These are phyloP conservation scores for Exophiala lecanii-corni DNA, from an alignment of 2,329 filamentous ascomycete species.

Conservation along the genomic window DNA sequence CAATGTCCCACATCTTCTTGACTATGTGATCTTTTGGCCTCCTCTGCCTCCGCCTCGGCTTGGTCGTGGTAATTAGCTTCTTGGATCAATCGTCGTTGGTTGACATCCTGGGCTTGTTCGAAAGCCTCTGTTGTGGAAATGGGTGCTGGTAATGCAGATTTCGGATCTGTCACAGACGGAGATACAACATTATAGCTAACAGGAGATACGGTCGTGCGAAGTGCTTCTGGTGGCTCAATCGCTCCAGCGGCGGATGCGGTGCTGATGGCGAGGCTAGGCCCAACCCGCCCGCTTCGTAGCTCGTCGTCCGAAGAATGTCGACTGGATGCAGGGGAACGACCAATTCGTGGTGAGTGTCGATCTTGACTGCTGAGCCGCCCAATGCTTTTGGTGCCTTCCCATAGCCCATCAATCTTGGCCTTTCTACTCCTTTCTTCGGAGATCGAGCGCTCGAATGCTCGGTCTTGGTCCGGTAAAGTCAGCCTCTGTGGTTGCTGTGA, in stretches of 20 bases:
- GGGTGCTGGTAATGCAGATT: conserved; percentile 14
- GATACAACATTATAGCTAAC: conserved; percentile 10
- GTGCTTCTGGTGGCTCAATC: conserved; percentile 36
- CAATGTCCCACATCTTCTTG: conserved; percentile 16
- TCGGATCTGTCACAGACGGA: conserved; percentile 5
- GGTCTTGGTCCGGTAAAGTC: conserved; percentile 8
- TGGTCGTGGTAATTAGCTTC: conserved; percentile 22
- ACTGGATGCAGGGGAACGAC: conserved; percentile 31
- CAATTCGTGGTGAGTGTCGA: conserved; percentile 28
- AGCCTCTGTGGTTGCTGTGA: conserved; percentile 28
- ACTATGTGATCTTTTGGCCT: conserved; percentile 6
- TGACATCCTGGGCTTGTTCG: conserved; percentile 26
- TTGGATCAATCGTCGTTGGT: conserved; percentile 26
- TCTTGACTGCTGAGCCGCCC: conserved; percentile 31
- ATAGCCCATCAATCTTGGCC: conserved; percentile 23
- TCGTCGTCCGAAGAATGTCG: conserved; percentile 27
- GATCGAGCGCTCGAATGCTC: conserved; percentile 6
- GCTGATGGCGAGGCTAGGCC: conserved; percentile 42
- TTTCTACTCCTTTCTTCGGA: conserved; percentile 17
- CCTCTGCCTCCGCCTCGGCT: conserved; percentile 10
- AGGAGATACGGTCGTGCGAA: conserved; percentile 24
- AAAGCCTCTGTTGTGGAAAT: conserved; percentile 26
- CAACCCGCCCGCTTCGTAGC: conserved; percentile 34
- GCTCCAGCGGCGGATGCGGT: conserved; percentile 42
- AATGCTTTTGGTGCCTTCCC: conserved; percentile 23